Base-by-base conservation (phyloP, 2,329 filamentous ascomycete species). In the Gyromitra esculenta region DNA sequence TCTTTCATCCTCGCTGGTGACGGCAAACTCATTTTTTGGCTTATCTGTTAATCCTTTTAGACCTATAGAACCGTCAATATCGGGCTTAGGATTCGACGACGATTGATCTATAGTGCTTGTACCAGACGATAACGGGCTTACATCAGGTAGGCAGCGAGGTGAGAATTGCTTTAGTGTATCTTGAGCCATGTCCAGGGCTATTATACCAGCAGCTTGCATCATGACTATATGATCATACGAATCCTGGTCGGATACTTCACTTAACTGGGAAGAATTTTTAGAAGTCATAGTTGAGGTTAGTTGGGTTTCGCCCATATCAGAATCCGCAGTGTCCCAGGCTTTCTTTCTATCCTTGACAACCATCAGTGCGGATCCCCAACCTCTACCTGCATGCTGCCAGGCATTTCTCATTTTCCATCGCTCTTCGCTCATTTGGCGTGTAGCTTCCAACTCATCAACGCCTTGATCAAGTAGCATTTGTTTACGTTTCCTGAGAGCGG, bases 401-500 rank as follows among this genome's bases (percentile, higher is more conserved):
- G 75, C 70, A 64, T 72, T 75, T 66, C 78, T 57, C 62, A 79
- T 79, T 60, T 62, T 72, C 78, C 78, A 79, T 62, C 74, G 60
- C 35, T 78, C 77, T 5, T 77, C 18, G 25, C 60, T 67, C 11
- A 77, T 45, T 11, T 71, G 59, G 13, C 57, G 39, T 13, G 45
- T 18, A 48, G 66, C 60, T 5, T 72, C 68, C 21, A 64, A 43
- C 21, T 77, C 41, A 8, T 35, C 43, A 1, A 25, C 25, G 37
- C 78, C 78, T n/a, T 41, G 62, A 37, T 60, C 56, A 68, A 72
- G 64, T 62, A 78, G 43, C 1, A 48, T 48, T 41, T 66, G 31
- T 50, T 77, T 79, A 13, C 78, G 77, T 52, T 78, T 67, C 11
- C 77, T 77, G 2, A 79, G 75, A 6, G 78, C 77, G 2, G 39